Percentiles rank a stretch among this genome's conserved stretches.
Evolutionary conservation across 768 basidiomycete genomes (phyloP).

Genomic region (Plicaturopsis crispa): DNA sequence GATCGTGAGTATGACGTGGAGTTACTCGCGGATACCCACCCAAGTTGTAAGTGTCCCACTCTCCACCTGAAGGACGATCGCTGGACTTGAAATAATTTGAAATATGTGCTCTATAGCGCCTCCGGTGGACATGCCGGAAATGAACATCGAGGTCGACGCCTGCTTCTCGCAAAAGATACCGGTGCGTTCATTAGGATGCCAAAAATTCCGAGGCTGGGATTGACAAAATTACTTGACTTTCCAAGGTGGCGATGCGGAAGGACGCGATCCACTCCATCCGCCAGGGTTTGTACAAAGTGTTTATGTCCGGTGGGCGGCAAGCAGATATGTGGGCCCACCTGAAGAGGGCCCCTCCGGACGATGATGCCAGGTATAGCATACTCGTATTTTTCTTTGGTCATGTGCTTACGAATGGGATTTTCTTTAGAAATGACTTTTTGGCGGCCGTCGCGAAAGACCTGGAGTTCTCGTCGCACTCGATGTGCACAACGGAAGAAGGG

Average conservation of each 20-base stretch:
- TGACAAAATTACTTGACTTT: background rate
- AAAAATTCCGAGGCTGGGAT: background rate
- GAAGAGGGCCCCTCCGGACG: constrained; percentile 7
- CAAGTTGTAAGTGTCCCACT: no score
- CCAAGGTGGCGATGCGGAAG: constrained; percentile 27
- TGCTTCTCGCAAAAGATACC: constrained; percentile 34
- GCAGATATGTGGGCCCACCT: constrained; percentile 21
- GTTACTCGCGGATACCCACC: no score
- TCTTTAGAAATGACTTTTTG: constrained; percentile 32
- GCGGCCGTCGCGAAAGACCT: constrained; percentile 33
- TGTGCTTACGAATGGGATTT: constrained; percentile 1
- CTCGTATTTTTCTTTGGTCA: background rate
- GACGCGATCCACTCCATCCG: constrained; percentile 31
- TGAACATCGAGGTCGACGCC: constrained; percentile 29
- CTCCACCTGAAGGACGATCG: no score
- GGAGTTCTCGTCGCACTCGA: constrained; percentile 39
- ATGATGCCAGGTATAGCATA: constrained; percentile 13
- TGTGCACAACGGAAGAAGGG: constrained; percentile 43
- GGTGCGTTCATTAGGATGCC: constrained; percentile 18
- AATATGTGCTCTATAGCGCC: constrained; percentile 6
- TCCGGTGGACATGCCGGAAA: constrained; percentile 15
- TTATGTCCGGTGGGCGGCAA: constrained; percentile 19
- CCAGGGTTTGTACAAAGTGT: constrained; percentile 26
- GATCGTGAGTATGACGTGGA: no score
- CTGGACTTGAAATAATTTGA: constrained; percentile 2